These are phyloP conservation scores for Cytospora piceae DNA, from an alignment of 2,329 filamentous ascomycete species.

Conservation along the genomic window DNA sequence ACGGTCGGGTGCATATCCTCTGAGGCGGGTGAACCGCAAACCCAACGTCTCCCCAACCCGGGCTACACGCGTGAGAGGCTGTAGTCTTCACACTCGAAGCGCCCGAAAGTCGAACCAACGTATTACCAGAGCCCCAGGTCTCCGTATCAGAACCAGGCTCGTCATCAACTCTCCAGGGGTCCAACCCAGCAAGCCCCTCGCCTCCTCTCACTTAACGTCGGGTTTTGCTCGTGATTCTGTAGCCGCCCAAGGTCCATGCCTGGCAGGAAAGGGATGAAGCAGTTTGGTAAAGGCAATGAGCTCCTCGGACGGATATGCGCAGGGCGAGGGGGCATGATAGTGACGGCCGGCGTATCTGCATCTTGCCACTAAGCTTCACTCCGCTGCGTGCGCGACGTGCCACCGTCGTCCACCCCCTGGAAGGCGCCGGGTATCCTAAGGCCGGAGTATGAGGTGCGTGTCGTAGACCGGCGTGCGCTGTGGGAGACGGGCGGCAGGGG, in stretches of 20 bases:
- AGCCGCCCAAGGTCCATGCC: background rate
- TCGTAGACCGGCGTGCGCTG: slow-evolving; percentile 5
- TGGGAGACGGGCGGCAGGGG: slow-evolving; percentile 16
- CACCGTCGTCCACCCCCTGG: slow-evolving; percentile 16
- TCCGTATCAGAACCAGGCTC: background rate
- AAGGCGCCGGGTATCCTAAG: slow-evolving; percentile 27
- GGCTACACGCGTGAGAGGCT: background rate
- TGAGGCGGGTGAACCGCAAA: background rate
- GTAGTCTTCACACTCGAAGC: background rate
- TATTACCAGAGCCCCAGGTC: background rate
- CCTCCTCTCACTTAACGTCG: background rate
- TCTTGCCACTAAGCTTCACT: slow-evolving; percentile 23
- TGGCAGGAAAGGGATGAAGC: slow-evolving; percentile 1
- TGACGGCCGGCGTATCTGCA: background rate
- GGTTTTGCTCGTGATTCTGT: background rate
- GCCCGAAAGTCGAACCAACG: background rate
- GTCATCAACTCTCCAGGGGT: background rate
- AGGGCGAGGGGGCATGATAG: slow-evolving; percentile 12
- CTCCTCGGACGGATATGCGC: background rate
- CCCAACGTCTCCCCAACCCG: background rate
- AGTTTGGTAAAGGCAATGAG: slow-evolving; percentile 1
- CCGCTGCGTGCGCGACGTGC: slow-evolving; percentile 23
- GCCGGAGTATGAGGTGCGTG: slow-evolving; percentile 24
- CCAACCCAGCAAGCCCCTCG: background rate
- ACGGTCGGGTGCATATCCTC: background rate